These are phyloP conservation scores for Aspergillus udagawae DNA, from an alignment of 2,329 filamentous ascomycete species.

Conservation along the genomic window DNA sequence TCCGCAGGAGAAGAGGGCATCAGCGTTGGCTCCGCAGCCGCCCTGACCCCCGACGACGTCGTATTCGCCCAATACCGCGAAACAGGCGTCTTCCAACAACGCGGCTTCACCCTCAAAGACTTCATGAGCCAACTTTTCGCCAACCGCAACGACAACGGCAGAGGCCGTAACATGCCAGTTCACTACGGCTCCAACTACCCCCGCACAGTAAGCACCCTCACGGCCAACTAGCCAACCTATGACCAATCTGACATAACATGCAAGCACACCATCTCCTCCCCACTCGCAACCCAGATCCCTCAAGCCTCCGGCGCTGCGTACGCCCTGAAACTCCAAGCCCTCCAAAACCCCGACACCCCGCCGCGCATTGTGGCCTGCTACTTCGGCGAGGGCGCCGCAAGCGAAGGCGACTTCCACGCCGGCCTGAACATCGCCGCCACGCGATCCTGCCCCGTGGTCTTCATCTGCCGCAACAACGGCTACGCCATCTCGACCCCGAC, in stretches of 20 bases:
- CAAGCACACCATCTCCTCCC: conserved; percentile 79
- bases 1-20: conserved; percentile 93
- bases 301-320: conserved; percentile 86
- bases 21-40: conserved; percentile 81
- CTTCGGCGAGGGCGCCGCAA: conserved; percentile 87
- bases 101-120: conserved; percentile 79
- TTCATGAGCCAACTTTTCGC: conserved; percentile 97
- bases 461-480: conserved; percentile 90
- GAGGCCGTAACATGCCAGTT: conserved; percentile 92
- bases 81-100: conserved; percentile 82
- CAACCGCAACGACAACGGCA: conserved; percentile 73
- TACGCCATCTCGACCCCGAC: conserved; percentile 89
- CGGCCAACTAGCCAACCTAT: not conserved
- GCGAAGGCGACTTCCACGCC: conserved; percentile 88
- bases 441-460: conserved; percentile 78
- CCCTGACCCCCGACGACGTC: conserved; percentile 77
- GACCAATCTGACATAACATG: conserved; percentile 48
- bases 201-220: conserved; percentile 63
- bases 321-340: conserved; percentile 74
- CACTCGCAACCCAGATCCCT: conserved; percentile 82
- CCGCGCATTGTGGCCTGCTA: conserved; percentile 73
- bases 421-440: conserved; percentile 89
- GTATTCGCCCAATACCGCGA: conserved; percentile 95
- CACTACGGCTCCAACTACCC: conserved; percentile 85
- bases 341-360: conserved; percentile 65